phyloP scores from a whole-genome alignment of 306 rosid genomes.

The Prunus armeniaca region DNA sequence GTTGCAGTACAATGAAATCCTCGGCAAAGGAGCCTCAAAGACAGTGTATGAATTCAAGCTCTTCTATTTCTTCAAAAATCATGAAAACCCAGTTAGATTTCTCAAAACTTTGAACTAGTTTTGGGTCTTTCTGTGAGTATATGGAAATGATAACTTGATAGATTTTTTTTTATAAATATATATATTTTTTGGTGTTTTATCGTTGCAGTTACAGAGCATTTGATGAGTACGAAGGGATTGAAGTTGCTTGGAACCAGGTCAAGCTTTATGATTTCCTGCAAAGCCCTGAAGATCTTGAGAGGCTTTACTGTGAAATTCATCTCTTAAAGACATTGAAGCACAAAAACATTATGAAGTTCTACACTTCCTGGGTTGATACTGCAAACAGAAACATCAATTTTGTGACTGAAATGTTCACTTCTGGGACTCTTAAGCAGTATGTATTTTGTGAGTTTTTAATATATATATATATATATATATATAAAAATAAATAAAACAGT shows the following conservation, averaged over 20 bases:
- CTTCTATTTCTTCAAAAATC: slow-evolving; percentile 14
- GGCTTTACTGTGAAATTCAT: slow-evolving; percentile 94
- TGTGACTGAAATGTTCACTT: slow-evolving; percentile 95
- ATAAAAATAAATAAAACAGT: no score
- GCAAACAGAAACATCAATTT: slow-evolving; percentile 84
- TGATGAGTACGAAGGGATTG: slow-evolving; percentile 96
- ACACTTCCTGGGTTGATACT: slow-evolving; percentile 93
- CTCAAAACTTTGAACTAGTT: slow-evolving; percentile 28
- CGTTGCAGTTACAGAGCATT: slow-evolving; percentile 80
- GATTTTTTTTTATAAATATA: neutral
- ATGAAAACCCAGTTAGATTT: slow-evolving; percentile 24
- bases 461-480: no score
- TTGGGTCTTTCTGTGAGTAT: slow-evolving; percentile 7
- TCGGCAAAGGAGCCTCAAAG: slow-evolving; percentile 98
- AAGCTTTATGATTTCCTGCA: slow-evolving; percentile 84
- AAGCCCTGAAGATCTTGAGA: slow-evolving; percentile 91
- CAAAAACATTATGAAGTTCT: slow-evolving; percentile 84
- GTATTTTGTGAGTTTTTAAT: slow-evolving; percentile 20
- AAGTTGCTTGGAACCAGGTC: slow-evolving; percentile 98
- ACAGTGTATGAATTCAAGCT: slow-evolving; percentile 62
- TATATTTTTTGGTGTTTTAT: neutral
- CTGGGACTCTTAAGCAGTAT: slow-evolving; percentile 94
- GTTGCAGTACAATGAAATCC: slow-evolving; percentile 83
- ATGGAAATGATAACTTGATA: slow-evolving; percentile 2
- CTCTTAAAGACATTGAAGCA: slow-evolving; percentile 86